phyloP scores from a whole-genome alignment of 192 early-diverging fungal species.

The Backusella macrospora region DNA sequence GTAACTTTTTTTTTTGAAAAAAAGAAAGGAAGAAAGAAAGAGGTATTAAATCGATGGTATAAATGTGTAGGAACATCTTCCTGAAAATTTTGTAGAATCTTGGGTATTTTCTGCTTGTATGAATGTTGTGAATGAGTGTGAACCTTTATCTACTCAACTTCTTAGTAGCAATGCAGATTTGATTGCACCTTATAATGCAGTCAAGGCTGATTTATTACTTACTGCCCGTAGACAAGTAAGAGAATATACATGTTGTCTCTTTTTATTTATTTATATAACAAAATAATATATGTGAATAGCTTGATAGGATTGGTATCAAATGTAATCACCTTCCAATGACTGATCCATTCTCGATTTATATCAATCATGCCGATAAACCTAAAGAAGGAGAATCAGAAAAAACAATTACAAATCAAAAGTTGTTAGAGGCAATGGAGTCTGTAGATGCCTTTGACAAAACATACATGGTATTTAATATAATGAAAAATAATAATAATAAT shows the following conservation, averaged over 20 bases:
- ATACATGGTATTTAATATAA: slow-evolving; percentile 60
- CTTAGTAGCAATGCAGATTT: slow-evolving; percentile 42
- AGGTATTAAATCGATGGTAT: not conserved
- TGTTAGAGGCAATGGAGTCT: slow-evolving; percentile 60
- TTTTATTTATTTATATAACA: not conserved
- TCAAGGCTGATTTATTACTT: slow-evolving; percentile 75
- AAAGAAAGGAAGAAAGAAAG: not conserved
- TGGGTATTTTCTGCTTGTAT: slow-evolving; percentile 85
- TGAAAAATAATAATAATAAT: not conserved
- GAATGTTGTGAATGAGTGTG: slow-evolving; percentile 78
- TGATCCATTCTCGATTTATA: slow-evolving; percentile 56
- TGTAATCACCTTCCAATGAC: slow-evolving; percentile 56
- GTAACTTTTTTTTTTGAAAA: slow-evolving; percentile 34
- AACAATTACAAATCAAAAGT: slow-evolving; percentile 66
- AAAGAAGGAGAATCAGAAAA: slow-evolving; percentile 31
- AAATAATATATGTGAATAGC: slow-evolving; percentile 40
- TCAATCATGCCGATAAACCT: slow-evolving; percentile 40
- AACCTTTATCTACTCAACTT: slow-evolving; percentile 63
- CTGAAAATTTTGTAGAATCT: slow-evolving; percentile 68
- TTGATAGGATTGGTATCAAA: slow-evolving; percentile 73
- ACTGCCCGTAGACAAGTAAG: slow-evolving; percentile 76
- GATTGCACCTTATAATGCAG: slow-evolving; percentile 64
- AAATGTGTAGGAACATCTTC: slow-evolving; percentile 45
- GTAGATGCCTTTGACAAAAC: slow-evolving; percentile 70
- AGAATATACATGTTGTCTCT: not conserved